Evolutionary conservation across 345 rosid genomes (phyloP).

Genomic region (Citrus unshiu): DNA sequence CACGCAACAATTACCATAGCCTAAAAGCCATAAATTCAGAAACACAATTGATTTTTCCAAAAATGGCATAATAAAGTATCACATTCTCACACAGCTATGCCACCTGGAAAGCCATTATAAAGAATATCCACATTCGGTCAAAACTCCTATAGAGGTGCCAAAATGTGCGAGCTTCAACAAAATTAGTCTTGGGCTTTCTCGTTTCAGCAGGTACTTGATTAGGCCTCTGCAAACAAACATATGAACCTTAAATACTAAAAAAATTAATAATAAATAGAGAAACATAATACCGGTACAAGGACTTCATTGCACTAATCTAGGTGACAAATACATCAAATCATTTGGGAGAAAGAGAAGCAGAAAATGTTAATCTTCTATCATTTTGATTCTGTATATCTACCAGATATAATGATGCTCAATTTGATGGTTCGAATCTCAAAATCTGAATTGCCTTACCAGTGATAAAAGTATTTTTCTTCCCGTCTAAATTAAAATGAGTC

Average conservation of each 20-base stretch:
- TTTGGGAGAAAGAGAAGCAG: neutral
- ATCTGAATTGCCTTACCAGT: neutral
- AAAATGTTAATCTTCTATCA: neutral
- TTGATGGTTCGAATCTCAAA: neutral
- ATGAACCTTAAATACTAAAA: neutral
- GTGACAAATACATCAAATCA: neutral
- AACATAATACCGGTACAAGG: neutral
- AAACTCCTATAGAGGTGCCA: slow-evolving; percentile 92
- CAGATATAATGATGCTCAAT: neutral
- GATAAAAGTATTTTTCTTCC: neutral
- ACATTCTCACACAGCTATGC: slow-evolving; percentile 11
- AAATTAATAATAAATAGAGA: neutral
- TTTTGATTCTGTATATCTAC: neutral
- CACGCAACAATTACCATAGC: slow-evolving; percentile 89
- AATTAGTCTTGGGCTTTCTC: slow-evolving; percentile 86
- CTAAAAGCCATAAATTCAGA: slow-evolving; percentile 40
- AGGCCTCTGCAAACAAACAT: slow-evolving; percentile 46
- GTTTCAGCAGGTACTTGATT: slow-evolving; percentile 42
- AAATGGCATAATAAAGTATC: slow-evolving; percentile 10
- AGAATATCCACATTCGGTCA: slow-evolving; percentile 98
- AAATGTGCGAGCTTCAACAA: slow-evolving; percentile 97
- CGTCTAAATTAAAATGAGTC: neutral
- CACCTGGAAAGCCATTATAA: slow-evolving; percentile 86
- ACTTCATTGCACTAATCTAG: neutral
- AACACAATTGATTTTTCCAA: slow-evolving; percentile 8